phyloP scores from a whole-genome alignment of 345 rosid species.

The Populus deltoides region DNA sequence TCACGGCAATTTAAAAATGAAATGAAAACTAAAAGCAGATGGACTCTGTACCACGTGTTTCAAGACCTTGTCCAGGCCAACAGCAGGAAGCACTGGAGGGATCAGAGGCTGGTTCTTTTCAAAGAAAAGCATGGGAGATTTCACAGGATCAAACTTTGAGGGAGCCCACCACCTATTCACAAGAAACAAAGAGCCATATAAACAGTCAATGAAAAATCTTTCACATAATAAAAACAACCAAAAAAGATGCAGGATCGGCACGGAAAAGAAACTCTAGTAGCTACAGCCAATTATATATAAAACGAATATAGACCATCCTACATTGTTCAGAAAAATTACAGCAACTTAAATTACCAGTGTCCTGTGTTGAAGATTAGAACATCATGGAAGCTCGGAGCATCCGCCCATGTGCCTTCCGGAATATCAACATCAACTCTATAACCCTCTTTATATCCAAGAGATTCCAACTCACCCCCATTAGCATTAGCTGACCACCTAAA shows the following conservation, averaged over 20 bases:
- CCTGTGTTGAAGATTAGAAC: slow-evolving; percentile 80
- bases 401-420: slow-evolving; percentile 83
- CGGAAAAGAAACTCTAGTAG: neutral
- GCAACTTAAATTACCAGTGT: slow-evolving; percentile 56
- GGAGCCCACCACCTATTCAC: slow-evolving; percentile 91
- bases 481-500: slow-evolving; percentile 72
- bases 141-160: slow-evolving; percentile 78
- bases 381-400: slow-evolving; percentile 75
- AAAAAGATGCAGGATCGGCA: neutral
- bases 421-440: slow-evolving; percentile 84
- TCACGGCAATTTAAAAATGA: neutral
- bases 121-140: slow-evolving; percentile 92
- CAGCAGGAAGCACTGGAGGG: slow-evolving; percentile 62
- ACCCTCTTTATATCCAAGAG: slow-evolving; percentile 82
- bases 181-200: slow-evolving; percentile 14
- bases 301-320: neutral
- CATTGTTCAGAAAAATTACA: neutral
- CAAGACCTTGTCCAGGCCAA: slow-evolving; percentile 71
- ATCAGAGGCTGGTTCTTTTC: slow-evolving; percentile 59
- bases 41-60: slow-evolving; percentile 58
- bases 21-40: neutral
- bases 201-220: slow-evolving; percentile 2
- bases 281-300: no score
- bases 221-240: neutral
- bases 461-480: slow-evolving; percentile 66